phyloP scores from a whole-genome alignment of 768 basidiomycete species.

The Tremella yokohamensis region DNA sequence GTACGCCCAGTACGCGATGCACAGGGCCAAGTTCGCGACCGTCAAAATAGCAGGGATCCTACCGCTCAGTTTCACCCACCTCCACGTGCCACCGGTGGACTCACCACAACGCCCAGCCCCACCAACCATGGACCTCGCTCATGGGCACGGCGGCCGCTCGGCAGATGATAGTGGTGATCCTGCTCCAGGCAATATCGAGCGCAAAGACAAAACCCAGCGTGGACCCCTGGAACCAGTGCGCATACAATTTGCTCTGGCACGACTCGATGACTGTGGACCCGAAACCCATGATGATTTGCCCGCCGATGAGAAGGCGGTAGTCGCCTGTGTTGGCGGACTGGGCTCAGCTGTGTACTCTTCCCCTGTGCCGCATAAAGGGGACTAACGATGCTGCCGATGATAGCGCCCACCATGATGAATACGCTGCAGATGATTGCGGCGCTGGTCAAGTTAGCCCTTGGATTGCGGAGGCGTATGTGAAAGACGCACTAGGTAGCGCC shows the following conservation, averaged over 20 bases:
- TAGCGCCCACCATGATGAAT: slow-evolving; percentile 41
- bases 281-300: slow-evolving; percentile 45
- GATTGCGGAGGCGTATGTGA: no score
- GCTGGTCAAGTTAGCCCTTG: no score
- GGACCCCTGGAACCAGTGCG: slow-evolving; percentile 43
- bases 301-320: slow-evolving; percentile 35
- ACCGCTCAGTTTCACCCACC: neutral
- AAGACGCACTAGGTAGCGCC: slow-evolving; percentile 31
- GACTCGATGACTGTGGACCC: slow-evolving; percentile 49
- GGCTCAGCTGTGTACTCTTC: neutral
- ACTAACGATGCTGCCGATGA: slow-evolving; percentile 33
- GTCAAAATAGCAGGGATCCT: slow-evolving; percentile 45
- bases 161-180: slow-evolving; percentile 33
- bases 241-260: slow-evolving; percentile 44
- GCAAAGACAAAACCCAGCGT: slow-evolving; percentile 39
- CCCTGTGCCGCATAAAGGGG: neutral
- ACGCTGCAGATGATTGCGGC: slow-evolving; percentile 39
- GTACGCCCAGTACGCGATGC: slow-evolving; percentile 38
- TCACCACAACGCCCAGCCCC: slow-evolving; percentile 49
- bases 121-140: slow-evolving; percentile 42
- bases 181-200: slow-evolving; percentile 46
- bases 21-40: slow-evolving; percentile 32
- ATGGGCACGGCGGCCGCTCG: slow-evolving; percentile 44
- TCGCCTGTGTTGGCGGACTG: slow-evolving; percentile 28
- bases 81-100: neutral